Evolutionary conservation across 2,329 filamentous ascomycete species (phyloP), one percentile per base, ranked within the genome.

Genomic region (Xylariaceae sp.): DNA sequence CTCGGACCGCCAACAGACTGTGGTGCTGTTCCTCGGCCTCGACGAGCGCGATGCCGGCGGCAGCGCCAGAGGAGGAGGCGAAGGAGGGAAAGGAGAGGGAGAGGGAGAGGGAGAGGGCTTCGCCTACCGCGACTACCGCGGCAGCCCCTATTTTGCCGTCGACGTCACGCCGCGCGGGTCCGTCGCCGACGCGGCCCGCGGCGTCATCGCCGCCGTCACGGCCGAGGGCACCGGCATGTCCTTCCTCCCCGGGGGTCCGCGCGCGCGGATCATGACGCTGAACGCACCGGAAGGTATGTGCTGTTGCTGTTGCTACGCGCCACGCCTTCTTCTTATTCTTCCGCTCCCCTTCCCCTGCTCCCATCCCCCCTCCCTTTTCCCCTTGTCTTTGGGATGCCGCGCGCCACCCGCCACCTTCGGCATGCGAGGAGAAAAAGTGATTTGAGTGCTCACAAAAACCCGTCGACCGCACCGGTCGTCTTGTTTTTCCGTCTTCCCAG

Each of bases 81-180:
- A n/a, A n/a, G n/a, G n/a, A n/a, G n/a, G n/a, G n/a, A n/a, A n/a
- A n/a, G n/a, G n/a, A n/a, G n/a, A n/a, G n/a, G n/a, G n/a, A n/a
- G n/a, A n/a, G n/a, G n/a, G n/a, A n/a, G n/a, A n/a, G n/a, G n/a
- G n/a, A n/a, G n/a, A n/a, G n/a, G n/a, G n/a, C n/a, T 72, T 83
- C 32, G 52, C 67, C 38, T 82, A 80, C 51, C 78, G 77, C 39
- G 76, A 77, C 30, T 93, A 94, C 55, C 73, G 68, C 21, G 92
- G 90, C 3, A 70, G 72, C 31, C 89, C 92, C 2, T 93, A 80
- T 61, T 98, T 96, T 55, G 90, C 89, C 2, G 59, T 98, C 10
- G 92, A 96, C 55, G 73, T 94, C 14, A 93, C 89, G 3, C 82
- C 87, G 0, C 76, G 72, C 42, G 80, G 74, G 2, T 66, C 66